Evolutionary conservation across 139 green algal species (phyloP).

Genomic region (Marvania coccoides): DNA sequence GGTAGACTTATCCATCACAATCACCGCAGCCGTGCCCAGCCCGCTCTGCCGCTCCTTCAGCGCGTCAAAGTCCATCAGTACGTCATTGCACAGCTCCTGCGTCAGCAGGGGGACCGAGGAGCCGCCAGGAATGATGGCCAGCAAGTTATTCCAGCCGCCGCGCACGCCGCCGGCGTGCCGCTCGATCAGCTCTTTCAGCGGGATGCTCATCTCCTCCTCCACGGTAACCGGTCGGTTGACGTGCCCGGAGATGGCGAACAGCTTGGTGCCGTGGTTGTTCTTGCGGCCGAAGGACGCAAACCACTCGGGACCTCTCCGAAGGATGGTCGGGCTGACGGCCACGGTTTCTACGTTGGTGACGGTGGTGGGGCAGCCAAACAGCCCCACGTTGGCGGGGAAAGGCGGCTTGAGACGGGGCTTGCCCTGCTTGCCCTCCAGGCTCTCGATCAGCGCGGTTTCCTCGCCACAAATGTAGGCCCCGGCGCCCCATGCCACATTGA

Average conservation of each 20-base stretch:
- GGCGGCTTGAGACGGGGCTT: constrained; percentile 26
- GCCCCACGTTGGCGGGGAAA: constrained; percentile 17
- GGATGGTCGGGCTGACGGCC: constrained; percentile 92
- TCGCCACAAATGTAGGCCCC: constrained; percentile 29
- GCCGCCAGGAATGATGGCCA: constrained; percentile 21
- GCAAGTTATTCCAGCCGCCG: constrained; percentile 26
- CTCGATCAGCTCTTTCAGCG: constrained; percentile 39
- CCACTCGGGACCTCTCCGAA: constrained; percentile 73
- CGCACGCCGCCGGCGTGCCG: constrained; percentile 37
- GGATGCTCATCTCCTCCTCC: constrained; percentile 93
- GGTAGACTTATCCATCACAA: constrained; percentile 71
- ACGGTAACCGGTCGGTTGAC: constrained; percentile 98
- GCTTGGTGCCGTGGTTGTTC: constrained; percentile 28
- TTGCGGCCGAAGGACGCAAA: constrained; percentile 16
- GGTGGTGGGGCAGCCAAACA: constrained; percentile 22
- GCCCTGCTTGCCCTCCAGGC: constrained; percentile 29
- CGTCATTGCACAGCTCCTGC: constrained; percentile 45
- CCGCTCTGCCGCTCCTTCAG: constrained; percentile 52
- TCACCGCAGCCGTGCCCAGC: constrained; percentile 64
- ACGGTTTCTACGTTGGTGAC: constrained; percentile 42
- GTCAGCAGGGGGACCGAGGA: constrained; percentile 22
- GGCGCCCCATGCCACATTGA: constrained; percentile 16
- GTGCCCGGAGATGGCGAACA: constrained; percentile 91
- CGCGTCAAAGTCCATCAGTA: constrained; percentile 68
- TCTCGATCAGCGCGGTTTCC: constrained; percentile 23